Evolutionary conservation across 768 basidiomycete species (phyloP), one percentile per base, ranked within the genome.

Genomic region (Sarcodon aspratus): DNA sequence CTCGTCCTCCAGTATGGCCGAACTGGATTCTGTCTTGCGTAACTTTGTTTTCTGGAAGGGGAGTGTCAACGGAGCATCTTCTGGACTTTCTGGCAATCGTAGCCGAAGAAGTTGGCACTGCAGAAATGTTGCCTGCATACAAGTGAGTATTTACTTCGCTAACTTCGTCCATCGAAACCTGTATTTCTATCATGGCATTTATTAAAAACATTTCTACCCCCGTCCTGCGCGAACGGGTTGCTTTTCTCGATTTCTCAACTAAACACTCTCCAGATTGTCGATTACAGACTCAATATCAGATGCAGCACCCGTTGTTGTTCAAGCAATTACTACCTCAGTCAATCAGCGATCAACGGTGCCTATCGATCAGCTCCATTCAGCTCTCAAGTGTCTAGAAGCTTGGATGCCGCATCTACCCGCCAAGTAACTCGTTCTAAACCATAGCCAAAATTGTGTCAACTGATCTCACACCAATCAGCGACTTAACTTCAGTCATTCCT

Each of bases 81-180:
- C 75, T 87, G 37, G 85, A 89, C 52, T 87, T 88, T 61, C 69
- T 93, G 36, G 74, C 80, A 12, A 92, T 94, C 38, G 85, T 80
- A 0, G 87, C 88, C 2, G 89, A 94, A 57, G 92, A 96, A 59
- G 71, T 89, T 7, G 72, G 73, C 17, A 73, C 75, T 21, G 85
- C 88, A 9, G 89, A 91, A 63, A 66, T 95, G 47, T 60, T 89
- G 34, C 80, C 81, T 6, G 56, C 79, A 36, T 78, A 77, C 69
- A 85, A 79, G 88, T 91, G 57, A 63, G 82, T 72, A 21, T 31
- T 12, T 49, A 33, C 9, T 42, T 9, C 13, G 13, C 8, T 13
- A 27, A 6, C 13, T 9, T 42, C 17, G 40, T 27, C 21, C 2
- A 27, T 27, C 21, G 21, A 5, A 27, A 27, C 21, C 5, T 27